Conservation (phyloP, 176 grass and related monocot species). For the Alloteropsis semialata region DNA sequence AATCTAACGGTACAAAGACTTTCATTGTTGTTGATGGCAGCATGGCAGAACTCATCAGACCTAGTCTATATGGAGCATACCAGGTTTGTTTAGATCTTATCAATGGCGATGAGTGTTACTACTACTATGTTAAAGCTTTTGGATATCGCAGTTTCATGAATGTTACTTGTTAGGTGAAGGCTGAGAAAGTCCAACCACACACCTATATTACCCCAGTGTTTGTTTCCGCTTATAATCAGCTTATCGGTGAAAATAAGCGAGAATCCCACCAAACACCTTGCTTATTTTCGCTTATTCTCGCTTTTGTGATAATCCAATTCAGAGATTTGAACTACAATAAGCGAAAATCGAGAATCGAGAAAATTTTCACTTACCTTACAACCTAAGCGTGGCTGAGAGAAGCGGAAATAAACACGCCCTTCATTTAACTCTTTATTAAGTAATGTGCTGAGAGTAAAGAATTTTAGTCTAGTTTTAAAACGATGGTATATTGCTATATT, state of each 20-base stretch:
- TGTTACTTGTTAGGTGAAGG: not conserved
- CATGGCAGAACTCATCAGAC: conserved; percentile 99
- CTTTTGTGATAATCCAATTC: no score
- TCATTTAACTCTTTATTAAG: not conserved
- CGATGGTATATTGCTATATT: not conserved
- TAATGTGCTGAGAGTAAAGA: not conserved
- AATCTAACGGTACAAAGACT: conserved; percentile 95
- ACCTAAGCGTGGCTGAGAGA: no score
- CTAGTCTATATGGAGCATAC: conserved; percentile 96
- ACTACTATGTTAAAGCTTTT: not conserved
- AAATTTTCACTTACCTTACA: no score
- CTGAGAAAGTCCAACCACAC: not conserved
- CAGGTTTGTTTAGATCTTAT: conserved; percentile 54
- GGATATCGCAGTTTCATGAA: not conserved
- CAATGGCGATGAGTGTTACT: not conserved
- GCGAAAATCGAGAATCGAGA: no score
- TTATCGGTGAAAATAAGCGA: no score
- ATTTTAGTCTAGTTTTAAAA: not conserved
- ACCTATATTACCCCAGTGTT: not conserved
- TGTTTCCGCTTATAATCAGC: no score
- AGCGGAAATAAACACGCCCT: no score
- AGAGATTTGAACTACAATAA: no score
- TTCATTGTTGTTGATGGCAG: conserved; percentile 95
- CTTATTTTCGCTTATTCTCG: no score
- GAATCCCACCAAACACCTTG: no score